Conservation (phyloP, 441 rosid genomes). For the Populus hybrid region DNA sequence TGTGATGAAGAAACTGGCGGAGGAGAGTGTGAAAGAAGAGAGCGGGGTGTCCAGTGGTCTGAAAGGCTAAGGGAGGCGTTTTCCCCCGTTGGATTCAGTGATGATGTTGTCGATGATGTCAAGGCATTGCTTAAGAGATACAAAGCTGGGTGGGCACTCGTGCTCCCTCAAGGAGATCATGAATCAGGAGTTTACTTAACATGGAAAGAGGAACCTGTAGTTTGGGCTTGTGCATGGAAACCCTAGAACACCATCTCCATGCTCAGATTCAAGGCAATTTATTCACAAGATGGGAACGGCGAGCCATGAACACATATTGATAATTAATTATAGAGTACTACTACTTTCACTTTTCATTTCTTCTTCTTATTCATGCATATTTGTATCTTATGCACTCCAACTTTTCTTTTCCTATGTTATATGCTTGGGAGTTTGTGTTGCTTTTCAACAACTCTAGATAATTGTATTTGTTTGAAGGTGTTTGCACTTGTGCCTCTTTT, state of each 20-base stretch:
- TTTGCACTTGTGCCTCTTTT: constrained; percentile 30
- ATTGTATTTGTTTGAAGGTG: constrained; percentile 58
- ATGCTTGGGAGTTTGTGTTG: constrained; percentile 56
- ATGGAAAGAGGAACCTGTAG: constrained; percentile 69
- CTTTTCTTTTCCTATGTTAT: constrained; percentile 18
- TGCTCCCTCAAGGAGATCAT: constrained; percentile 34
- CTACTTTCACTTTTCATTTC: constrained; percentile 8
- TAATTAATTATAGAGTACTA: constrained; percentile 12
- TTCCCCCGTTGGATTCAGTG: constrained; percentile 45
- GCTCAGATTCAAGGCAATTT: constrained; percentile 6
- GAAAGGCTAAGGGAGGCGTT: constrained; percentile 39
- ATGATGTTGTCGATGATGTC: constrained; percentile 67
- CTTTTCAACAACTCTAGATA: constrained; percentile 21
- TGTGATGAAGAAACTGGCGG: constrained; percentile 27
- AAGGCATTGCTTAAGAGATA: constrained; percentile 70
- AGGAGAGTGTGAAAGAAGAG: constrained; percentile 56
- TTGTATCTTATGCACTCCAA: not conserved
- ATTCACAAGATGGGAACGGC: not conserved
- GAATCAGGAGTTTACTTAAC: constrained; percentile 49
- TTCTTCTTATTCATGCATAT: not conserved
- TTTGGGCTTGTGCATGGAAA: constrained; percentile 82
- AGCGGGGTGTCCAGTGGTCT: constrained; percentile 59
- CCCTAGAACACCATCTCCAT: constrained; percentile 31
- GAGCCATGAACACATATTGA: constrained; percentile 3
- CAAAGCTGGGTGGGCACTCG: constrained; percentile 49